These are phyloP conservation scores for Begonia peltatifolia DNA, from an alignment of 306 rosid genomes.

Conservation along the genomic window DNA sequence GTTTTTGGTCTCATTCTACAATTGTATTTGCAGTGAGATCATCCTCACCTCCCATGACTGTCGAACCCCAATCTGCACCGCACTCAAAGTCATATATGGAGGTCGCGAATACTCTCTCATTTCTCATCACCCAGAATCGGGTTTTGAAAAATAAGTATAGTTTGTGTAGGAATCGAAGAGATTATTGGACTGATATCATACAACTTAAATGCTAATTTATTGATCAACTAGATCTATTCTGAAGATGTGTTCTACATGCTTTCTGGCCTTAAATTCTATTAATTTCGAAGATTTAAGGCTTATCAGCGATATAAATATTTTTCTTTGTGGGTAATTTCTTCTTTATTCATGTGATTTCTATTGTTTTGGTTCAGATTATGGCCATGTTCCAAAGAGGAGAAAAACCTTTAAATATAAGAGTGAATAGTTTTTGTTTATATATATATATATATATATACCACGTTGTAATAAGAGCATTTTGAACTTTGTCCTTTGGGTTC, in stretches of 20 bases:
- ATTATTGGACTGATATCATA: no score
- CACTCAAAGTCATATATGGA: constrained; percentile 76
- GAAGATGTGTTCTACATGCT: no score
- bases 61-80: constrained; percentile 53
- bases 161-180: not conserved
- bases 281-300: constrained; percentile 7
- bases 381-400: constrained; percentile 91
- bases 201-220: no score
- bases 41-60: constrained; percentile 53
- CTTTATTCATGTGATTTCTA: not conserved
- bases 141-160: not conserved
- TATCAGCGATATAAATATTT: no score
- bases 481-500: not conserved
- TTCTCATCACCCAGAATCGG: constrained; percentile 1
- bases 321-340: no score
- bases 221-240: no score
- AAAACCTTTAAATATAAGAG: constrained; percentile 71
- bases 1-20: not conserved
- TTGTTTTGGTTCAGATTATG: constrained; percentile 58
- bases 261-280: constrained; percentile 4
- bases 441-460: no score
- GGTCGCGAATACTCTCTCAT: constrained; percentile 24
- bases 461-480: no score
- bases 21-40: constrained; percentile 55
- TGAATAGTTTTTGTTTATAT: constrained; percentile 13